Evolutionary conservation across 495 filamentous ascomycete species (phyloP).

Genomic region (Chaetomium cochliodes): DNA sequence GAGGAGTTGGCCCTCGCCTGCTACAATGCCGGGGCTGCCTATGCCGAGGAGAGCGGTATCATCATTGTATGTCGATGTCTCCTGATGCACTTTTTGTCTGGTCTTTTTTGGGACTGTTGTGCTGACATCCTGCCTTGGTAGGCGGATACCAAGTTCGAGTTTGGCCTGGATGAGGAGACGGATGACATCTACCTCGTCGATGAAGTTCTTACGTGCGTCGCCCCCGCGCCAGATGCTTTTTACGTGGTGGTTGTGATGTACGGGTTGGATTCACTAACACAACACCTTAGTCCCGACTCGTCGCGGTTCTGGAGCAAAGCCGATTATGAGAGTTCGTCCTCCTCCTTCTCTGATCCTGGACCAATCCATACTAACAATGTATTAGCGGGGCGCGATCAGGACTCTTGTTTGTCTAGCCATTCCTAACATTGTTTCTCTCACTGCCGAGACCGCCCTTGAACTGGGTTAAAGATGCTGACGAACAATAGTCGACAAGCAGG

Average conservation of each 20-base stretch:
- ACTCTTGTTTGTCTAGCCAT: conserved; percentile 11
- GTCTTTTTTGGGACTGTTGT: background rate
- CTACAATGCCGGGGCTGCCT: conserved; percentile 70
- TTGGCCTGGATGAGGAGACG: conserved; percentile 68
- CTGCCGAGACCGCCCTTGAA: too few relatives aligned
- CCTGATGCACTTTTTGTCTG: background rate
- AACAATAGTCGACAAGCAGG: conserved; percentile 83
- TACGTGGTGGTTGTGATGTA: background rate
- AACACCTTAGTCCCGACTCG: conserved; percentile 53
- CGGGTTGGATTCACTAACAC: background rate
- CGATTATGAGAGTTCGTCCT: conserved; percentile 52
- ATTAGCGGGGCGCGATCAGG: conserved; percentile 63
- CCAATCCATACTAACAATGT: background rate
- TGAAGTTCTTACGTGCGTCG: conserved; percentile 71
- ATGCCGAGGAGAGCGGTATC: conserved; percentile 76
- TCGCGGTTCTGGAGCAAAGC: conserved; percentile 86
- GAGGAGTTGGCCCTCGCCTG: conserved; percentile 67
- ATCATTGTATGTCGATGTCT: conserved; percentile 55
- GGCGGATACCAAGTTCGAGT: conserved; percentile 60
- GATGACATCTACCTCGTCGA: conserved; percentile 82
- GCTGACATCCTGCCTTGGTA: background rate
- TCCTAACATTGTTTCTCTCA: too few relatives aligned
- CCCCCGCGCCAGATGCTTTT: background rate
- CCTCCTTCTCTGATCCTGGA: background rate
- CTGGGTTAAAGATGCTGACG: background rate